Base-by-base conservation (phyloP, 208 protist genomes). In the Wallacemonas sp. region DNA sequence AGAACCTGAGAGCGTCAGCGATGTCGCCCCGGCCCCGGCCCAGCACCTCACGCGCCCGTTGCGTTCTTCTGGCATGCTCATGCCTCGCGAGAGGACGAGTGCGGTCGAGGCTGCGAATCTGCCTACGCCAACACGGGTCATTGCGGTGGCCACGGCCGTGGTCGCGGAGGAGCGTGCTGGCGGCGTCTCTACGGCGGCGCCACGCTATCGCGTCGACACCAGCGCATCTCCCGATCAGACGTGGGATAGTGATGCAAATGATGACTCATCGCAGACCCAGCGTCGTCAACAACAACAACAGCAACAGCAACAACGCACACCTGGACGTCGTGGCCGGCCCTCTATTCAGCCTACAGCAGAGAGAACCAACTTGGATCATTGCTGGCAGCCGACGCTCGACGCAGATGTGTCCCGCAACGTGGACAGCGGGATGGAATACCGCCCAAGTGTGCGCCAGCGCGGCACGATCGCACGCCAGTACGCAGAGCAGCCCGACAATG, bases 401-500 rank as follows among this genome's bases (percentile, higher is more conserved):
- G 51, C 51, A 3, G 30, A 58, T 11, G 51, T 58, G 30, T 58
- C 51, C 15, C 51, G 41, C 31, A 39, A 58, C 30, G 33, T 56
- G 30, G 24, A 49, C 61, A 49, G 45, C 31, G 46, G 42, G 33
- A 22, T 17, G 19, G 42, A 66, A 19, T 41, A 66, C 38, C 45
- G 15, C 46, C 46, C 42, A 0, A 44, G 33, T 24, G 38, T 47
- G 61, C 31, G 45, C 6, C 41, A 31, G 15, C 45, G 28, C 24
- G 51, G 41, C 8, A 31, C 51, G 15, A 58, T 58, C 0, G 30
- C 26, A 17, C 51, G 51, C 3, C 51, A 58, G 51, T 58, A 39
- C 51, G 51, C 62, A 5, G n/a, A 55, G 34, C 62, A 67, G 46
- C 62, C 62, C n/a, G 62, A 67, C 28, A 67, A 67, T 45, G 62